Base-by-base conservation (phyloP, 2,329 filamentous ascomycete species). In the Leptographium lundbergii region DNA sequence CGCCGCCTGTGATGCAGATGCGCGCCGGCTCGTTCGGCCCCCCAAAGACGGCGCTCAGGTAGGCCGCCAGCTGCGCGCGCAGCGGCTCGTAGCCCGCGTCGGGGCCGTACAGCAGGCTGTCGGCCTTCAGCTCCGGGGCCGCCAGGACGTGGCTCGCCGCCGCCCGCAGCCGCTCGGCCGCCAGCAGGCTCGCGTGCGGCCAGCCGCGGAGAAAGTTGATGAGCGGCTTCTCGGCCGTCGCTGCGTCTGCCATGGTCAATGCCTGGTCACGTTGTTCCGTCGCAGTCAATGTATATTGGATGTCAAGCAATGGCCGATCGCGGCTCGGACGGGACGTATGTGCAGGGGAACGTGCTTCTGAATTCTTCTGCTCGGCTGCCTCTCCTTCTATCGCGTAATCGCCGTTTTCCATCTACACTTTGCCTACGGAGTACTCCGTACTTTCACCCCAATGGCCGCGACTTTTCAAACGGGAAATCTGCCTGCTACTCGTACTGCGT, bases 1-100 rank as follows among this genome's bases (percentile, higher is more conserved):
- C 91, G 19, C 91, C 91, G 52, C 91, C 90, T 0, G 88, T 89
- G 68, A 96, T 86, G 68, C 85, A 88, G 58, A 96, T 86, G 36
- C 89, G 79, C 3, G 82, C 76, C 4, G 77, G 67, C 17, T 77
- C 75, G 6, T 70, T 64, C 24, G 61, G 56, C 7, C 39, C 57
- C 64, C 59, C 11, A 68, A 89, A 92, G 66, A 85, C 86, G 0
- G 67, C 65, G 1, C 76, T 79, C 48, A 96, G 75, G 88, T 89
- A 96, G 47, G 72, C 68, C 4, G 89, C 85, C 39, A 96, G 72
- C 48, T 81, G 78, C 61, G 81, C 75, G 17, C 89, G 80, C 45
- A 94, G 75, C n/a, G 84, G 83, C 62, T 78, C 73, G 66, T 87
- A 87, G 32, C 91, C 91, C 51, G 81, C 74, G 69, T 95, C 89